These are phyloP conservation scores for Protomyces lactucae-debilis DNA, from an alignment of 1,139 yeast species.

Conservation along the genomic window DNA sequence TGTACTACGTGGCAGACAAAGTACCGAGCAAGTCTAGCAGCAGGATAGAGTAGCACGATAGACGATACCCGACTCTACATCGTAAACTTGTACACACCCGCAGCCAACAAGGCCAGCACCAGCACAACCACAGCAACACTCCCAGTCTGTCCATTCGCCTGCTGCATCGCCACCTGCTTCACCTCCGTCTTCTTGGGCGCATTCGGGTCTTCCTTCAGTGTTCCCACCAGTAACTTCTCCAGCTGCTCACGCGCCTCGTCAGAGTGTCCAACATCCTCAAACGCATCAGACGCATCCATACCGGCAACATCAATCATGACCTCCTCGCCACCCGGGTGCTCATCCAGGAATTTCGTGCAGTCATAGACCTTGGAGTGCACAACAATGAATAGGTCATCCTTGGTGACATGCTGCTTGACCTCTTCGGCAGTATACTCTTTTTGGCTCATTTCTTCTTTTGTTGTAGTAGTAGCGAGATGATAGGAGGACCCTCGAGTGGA, in stretches of 20 bases:
- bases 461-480: too few relatives aligned
- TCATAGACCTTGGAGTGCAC: slow-evolving; percentile 89
- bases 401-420: slow-evolving; percentile 68
- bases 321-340: slow-evolving; percentile 99
- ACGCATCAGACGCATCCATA: slow-evolving; percentile 86
- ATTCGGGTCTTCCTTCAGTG: slow-evolving; percentile 38
- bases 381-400: slow-evolving; percentile 83
- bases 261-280: slow-evolving; percentile 95
- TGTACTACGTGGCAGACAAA: too few relatives aligned
- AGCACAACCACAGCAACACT: slow-evolving; percentile 22
- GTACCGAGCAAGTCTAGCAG: neutral
- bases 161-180: neutral
- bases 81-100: slow-evolving; percentile 25
- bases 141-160: slow-evolving; percentile 3
- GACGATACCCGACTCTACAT: neutral
- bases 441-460: too few relatives aligned
- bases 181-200: slow-evolving; percentile 16
- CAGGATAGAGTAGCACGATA: neutral
- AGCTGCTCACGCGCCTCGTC: slow-evolving; percentile 87
- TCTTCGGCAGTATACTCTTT: slow-evolving; percentile 56
- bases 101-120: slow-evolving; percentile 14
- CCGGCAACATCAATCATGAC: slow-evolving; percentile 90
- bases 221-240: slow-evolving; percentile 65
- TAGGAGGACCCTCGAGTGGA: too few relatives aligned
- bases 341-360: slow-evolving; percentile 76